Percentiles rank a stretch among this genome's conserved stretches.
These are phyloP conservation scores for Clarireedia homoeocarpa DNA, from an alignment of 2,329 filamentous ascomycete genomes.

Conservation along the genomic window DNA sequence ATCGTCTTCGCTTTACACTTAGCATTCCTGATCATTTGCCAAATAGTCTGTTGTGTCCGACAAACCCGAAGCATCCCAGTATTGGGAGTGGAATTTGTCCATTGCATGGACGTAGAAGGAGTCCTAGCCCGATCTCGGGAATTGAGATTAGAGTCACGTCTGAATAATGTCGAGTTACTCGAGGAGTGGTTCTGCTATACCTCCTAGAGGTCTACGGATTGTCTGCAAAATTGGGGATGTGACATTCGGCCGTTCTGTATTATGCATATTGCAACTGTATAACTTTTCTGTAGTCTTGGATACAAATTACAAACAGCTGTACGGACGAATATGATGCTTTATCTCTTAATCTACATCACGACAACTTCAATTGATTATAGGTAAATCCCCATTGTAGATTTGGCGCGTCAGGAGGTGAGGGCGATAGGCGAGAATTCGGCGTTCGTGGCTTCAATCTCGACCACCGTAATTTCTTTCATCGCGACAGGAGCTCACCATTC, in stretches of 20 bases:
- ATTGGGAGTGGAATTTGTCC: conserved; percentile 34
- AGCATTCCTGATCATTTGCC: conserved; percentile 37
- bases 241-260: too few relatives aligned
- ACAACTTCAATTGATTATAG: too few relatives aligned
- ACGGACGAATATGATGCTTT: too few relatives aligned
- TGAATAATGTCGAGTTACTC: not conserved
- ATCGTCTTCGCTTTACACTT: conserved; percentile 27
- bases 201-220: too few relatives aligned
- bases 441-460: conserved; percentile 8
- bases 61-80: conserved; percentile 32
- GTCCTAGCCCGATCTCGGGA: conserved; percentile 11
- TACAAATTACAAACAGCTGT: too few relatives aligned
- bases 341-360: too few relatives aligned
- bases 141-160: conserved; percentile 4
- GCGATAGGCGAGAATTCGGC: conserved; percentile 27
- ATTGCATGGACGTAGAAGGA: conserved; percentile 32
- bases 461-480: conserved; percentile 9
- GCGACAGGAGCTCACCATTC: conserved; percentile 6
- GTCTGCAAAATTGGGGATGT: too few relatives aligned
- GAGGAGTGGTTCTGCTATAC: not conserved
- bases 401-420: not conserved
- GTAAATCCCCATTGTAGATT: too few relatives aligned
- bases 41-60: conserved; percentile 36
- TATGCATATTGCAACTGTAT: too few relatives aligned
- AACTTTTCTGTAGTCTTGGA: too few relatives aligned